Conservation (phyloP, 1,284 basidiomycete genomes). For the Tylopilus sp. region DNA sequence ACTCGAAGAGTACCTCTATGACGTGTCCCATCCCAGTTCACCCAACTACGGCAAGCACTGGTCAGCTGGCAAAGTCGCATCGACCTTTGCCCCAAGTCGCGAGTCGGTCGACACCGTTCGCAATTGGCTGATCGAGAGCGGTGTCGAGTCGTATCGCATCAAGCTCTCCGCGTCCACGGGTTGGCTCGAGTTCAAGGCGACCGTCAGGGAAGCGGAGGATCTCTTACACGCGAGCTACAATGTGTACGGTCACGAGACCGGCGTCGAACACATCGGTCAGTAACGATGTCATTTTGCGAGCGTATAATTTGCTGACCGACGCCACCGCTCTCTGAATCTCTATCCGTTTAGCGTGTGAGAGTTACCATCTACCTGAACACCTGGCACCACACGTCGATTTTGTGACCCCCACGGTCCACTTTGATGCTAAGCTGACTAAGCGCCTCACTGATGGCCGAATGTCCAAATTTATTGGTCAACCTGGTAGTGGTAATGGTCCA, state of each 20-base stretch:
- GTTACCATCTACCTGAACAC: constrained; percentile 42
- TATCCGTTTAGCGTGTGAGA: constrained; percentile 38
- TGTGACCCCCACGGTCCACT: constrained; percentile 44
- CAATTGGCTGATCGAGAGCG: constrained; percentile 38
- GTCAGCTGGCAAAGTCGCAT: constrained; percentile 36
- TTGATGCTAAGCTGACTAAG: constrained; percentile 31
- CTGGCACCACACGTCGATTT: constrained; percentile 43
- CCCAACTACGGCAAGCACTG: constrained; percentile 47
- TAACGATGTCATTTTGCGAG: background rate
- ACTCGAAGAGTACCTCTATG: constrained; percentile 38
- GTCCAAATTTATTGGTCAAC: constrained; percentile 27
- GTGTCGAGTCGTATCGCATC: constrained; percentile 35
- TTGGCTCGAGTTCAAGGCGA: constrained; percentile 44
- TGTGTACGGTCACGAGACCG: constrained; percentile 40
- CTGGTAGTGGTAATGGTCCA: constrained; percentile 31
- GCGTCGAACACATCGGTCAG: constrained; percentile 30
- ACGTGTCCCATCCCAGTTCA: constrained; percentile 44
- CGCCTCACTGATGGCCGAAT: constrained; percentile 3
- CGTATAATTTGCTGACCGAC: background rate
- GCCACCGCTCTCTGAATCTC: background rate
- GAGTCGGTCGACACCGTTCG: constrained; percentile 38
- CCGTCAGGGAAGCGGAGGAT: constrained; percentile 42
- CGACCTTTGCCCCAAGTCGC: constrained; percentile 40
- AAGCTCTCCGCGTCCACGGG: constrained; percentile 32
- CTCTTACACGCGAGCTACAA: constrained; percentile 43